A percentile compares a stretch with the other conserved stretches of the same genome.
phyloP scores from a whole-genome alignment of 2,329 filamentous ascomycete species.

The Beauveria pseudobassiana region DNA sequence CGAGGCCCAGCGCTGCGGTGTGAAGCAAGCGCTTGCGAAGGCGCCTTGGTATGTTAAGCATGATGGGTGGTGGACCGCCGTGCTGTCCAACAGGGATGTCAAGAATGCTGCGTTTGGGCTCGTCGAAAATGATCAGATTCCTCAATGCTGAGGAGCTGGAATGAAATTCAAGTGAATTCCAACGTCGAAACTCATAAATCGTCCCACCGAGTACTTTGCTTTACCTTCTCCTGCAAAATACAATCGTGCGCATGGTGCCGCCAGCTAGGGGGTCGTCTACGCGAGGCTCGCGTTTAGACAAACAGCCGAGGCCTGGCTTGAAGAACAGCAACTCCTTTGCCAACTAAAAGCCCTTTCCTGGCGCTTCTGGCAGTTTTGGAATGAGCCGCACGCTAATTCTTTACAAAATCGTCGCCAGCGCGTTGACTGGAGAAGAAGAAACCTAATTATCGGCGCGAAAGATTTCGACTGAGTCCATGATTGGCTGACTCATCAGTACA shows the following conservation, averaged over 20 bases:
- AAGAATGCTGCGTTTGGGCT: background rate
- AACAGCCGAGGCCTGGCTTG: background rate
- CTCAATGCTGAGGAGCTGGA: background rate
- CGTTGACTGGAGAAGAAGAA: background rate
- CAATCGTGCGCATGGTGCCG: background rate
- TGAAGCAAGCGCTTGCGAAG: constrained; percentile 22
- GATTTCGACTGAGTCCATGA: background rate
- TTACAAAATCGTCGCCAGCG: background rate
- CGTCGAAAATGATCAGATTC: background rate
- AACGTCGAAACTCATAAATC: background rate
- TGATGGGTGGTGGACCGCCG: background rate
- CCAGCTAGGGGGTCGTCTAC: background rate
- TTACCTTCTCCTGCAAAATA: background rate
- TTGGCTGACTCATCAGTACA: constrained; percentile 5
- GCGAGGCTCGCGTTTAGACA: background rate
- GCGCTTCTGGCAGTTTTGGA: background rate
- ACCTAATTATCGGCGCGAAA: background rate
- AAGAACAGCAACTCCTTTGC: background rate
- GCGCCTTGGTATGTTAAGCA: constrained; percentile 21
- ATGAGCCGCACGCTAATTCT: background rate
- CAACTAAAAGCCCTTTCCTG: background rate
- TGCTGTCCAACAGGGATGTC: background rate
- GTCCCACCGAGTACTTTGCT: background rate
- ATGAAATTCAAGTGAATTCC: background rate
- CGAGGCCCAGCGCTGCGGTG: constrained; percentile 17